Evolutionary conservation across 2,329 filamentous ascomycete genomes (phyloP).

Genomic region (Tolypocladium inflatum): DNA sequence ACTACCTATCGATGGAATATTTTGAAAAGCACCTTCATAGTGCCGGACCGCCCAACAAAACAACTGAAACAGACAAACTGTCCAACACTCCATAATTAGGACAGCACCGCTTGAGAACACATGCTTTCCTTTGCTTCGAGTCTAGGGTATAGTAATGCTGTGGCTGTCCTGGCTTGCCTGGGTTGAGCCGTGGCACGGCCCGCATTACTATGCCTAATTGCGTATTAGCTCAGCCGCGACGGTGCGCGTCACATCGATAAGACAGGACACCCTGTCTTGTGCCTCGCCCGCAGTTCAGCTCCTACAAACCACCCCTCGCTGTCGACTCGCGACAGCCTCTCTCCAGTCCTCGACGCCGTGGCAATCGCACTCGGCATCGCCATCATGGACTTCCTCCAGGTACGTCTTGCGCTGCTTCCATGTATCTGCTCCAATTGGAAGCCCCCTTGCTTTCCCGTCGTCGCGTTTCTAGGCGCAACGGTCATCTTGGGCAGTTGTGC

Average conservation of each 20-base stretch:
- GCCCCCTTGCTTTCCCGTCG: conserved; percentile 6
- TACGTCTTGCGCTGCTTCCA: conserved; percentile 10
- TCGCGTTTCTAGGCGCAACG: neutral
- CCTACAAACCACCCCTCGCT: neutral
- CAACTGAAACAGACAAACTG: neutral
- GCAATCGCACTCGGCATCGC: conserved; percentile 3
- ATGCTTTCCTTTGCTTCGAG: too few relatives aligned
- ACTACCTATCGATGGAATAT: neutral
- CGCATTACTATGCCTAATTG: neutral
- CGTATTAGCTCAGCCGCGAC: neutral
- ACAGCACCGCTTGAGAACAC: neutral
- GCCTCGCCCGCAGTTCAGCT: neutral
- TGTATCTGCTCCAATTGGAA: neutral
- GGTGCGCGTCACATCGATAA: neutral
- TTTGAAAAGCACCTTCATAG: too few relatives aligned
- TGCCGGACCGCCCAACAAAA: neutral
- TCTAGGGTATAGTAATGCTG: too few relatives aligned
- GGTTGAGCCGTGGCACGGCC: neutral
- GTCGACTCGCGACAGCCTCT: neutral
- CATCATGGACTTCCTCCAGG: conserved; percentile 39
- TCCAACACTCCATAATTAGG: neutral
- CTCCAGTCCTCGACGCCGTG: neutral
- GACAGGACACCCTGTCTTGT: conserved; percentile 1
- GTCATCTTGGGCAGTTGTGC: neutral
- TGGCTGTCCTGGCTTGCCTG: too few relatives aligned